A percentile compares a stretch with the other conserved stretches of the same genome.
Evolutionary conservation across 495 filamentous ascomycete species (phyloP).

Genomic region (Acidiella bohemica): DNA sequence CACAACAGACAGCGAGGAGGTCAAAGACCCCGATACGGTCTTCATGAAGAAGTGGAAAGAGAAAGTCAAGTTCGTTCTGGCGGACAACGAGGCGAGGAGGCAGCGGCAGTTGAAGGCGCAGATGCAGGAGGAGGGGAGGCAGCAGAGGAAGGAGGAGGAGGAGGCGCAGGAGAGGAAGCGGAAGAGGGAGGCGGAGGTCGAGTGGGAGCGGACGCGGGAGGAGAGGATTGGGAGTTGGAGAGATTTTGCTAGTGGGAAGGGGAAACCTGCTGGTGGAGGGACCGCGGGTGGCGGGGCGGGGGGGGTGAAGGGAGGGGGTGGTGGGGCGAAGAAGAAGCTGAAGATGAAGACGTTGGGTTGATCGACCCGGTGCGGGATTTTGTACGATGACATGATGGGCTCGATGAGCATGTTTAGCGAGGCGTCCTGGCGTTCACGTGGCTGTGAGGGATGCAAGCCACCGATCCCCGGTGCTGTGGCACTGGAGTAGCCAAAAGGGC

Average conservation of each 20-base stretch:
- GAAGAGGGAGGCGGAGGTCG: constrained; percentile 81
- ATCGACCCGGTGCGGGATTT: neutral
- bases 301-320: neutral
- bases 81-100: constrained; percentile 80
- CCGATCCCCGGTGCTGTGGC: too few relatives aligned
- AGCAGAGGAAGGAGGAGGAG: constrained; percentile 76
- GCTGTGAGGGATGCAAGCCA: neutral
- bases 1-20: constrained; percentile 74
- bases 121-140: constrained; percentile 90
- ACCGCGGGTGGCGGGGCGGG: neutral
- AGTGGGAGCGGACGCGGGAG: constrained; percentile 88
- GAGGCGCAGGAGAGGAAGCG: constrained; percentile 77
- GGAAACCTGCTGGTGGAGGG: too few relatives aligned
- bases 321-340: constrained; percentile 10
- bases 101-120: constrained; percentile 81
- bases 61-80: constrained; percentile 82
- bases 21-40: constrained; percentile 50
- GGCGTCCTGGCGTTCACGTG: constrained; percentile 1
- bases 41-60: constrained; percentile 77
- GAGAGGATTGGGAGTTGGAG: constrained; percentile 90
- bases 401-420: neutral
- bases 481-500: too few relatives aligned
- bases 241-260: constrained; percentile 54
- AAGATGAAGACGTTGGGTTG: constrained; percentile 7
- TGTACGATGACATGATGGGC: neutral